Evolutionary conservation across 345 rosid species (phyloP), one percentile per base, ranked within the genome.

Genomic region (Laguncularia racemosa): DNA sequence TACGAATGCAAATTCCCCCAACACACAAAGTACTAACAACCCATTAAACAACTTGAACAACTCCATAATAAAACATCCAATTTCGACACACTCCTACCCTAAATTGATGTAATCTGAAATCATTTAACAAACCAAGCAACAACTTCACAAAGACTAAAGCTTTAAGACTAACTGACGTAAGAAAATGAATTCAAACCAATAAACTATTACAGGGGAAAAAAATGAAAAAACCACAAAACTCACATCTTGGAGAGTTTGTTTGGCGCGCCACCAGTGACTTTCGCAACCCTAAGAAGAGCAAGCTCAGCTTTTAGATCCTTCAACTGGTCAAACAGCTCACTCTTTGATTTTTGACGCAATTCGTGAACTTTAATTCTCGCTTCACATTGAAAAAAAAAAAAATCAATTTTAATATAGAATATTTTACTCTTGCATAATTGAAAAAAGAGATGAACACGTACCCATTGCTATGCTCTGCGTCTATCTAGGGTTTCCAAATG

Each of bases 351-450:
- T 72, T 85, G 80, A 13, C 88, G 68, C 69, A 82, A 71, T 72
- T 85, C 91, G 56, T 78, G 82, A n/a, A 82, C 91, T 76, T 85
- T 85, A 58, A 85, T 74, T 66, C 91, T 75, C 28, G 88, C 88
- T 84, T 38, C 23, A 58, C 46, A 38, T 13, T 14, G 46, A 44
- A 21, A 18, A 21, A 21, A 48, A 63, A 45, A 9, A 28, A 48
- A 54, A 28, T 33, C 40, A 33, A 33, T 33, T 33, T 33, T 10
- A 33, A 33, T 9, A 23, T 2, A 0, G 28, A 23, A 6, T 23
- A 23, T 6, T 23, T 23, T 23, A 23, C 28, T 23, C 28, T 33
- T 33, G 40, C 1, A 9, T 6, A 51, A 18, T 13, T 0, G 23
- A n/a, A 20, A 2, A 0, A 0, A 3, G 43, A 46, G 9, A 43